A percentile compares a stretch with the other conserved stretches of the same genome.
phyloP scores from a whole-genome alignment of 2,329 filamentous ascomycete genomes.

The Beauveria varroae region DNA sequence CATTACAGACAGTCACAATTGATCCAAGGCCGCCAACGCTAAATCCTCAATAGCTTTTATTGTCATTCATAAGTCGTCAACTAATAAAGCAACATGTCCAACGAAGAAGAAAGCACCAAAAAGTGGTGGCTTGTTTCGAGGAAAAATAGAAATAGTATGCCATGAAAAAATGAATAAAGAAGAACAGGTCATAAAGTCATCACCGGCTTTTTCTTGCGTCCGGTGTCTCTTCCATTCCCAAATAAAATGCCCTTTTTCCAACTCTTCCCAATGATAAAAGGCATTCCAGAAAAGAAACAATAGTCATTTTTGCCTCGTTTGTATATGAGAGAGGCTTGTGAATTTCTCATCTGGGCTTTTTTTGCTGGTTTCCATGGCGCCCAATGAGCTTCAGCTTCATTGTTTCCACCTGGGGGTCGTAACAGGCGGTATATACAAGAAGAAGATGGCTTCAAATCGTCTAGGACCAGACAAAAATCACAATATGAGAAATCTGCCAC shows the following conservation, averaged over 20 bases:
- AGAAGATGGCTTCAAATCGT: not conserved
- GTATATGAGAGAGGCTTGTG: not conserved
- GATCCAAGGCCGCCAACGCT: not conserved
- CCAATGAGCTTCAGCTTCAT: conserved; percentile 15
- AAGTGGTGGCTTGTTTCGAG: not conserved
- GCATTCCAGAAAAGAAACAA: conserved; percentile 8
- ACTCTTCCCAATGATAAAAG: conserved; percentile 1
- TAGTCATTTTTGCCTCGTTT: not conserved
- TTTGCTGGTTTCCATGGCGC: not conserved
- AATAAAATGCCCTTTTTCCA: conserved; percentile 4
- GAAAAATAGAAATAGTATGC: conserved; percentile 10
- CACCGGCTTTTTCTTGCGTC: conserved; percentile 17
- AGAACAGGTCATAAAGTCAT: conserved; percentile 19
- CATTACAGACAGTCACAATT: not conserved
- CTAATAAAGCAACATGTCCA: conserved; percentile 26
- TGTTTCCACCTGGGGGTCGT: conserved; percentile 28
- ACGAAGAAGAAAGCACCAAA: conserved; percentile 13
- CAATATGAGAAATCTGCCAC: conserved; percentile 11
- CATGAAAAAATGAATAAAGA: conserved; percentile 14
- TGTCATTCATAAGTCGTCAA: conserved; percentile 34
- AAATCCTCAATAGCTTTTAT: conserved; percentile 24
- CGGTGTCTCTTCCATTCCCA: conserved; percentile 8
- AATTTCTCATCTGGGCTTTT: not conserved
- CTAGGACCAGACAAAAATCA: conserved; percentile 20
- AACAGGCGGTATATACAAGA: conserved; percentile 22